Conservation (phyloP, 192 early-diverging fungal genomes). For the Chytriomyces sp. region DNA sequence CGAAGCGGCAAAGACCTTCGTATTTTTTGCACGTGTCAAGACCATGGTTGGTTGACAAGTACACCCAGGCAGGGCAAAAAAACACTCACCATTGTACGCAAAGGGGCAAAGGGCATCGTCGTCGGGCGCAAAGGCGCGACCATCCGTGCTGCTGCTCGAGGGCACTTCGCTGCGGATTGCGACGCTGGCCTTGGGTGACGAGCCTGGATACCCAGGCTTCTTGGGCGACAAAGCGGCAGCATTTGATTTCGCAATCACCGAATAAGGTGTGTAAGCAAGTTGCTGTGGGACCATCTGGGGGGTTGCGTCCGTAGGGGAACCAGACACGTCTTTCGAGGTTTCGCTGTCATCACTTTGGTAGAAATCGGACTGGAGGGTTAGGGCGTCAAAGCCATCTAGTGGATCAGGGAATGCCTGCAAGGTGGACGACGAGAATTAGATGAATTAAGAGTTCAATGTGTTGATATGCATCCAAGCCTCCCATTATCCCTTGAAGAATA, state of each 20-base stretch:
- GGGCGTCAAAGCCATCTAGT: too few relatives aligned
- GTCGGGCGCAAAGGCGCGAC: background rate
- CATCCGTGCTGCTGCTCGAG: background rate
- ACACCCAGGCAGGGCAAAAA: background rate
- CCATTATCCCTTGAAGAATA: too few relatives aligned
- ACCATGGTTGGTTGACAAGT: background rate
- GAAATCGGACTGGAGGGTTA: background rate
- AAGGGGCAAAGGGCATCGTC: slow-evolving; percentile 44
- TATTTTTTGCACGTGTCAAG: background rate
- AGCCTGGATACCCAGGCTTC: background rate
- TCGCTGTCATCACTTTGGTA: background rate
- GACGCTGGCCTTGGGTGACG: background rate
- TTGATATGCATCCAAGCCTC: too few relatives aligned
- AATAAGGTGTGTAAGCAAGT: slow-evolving; percentile 11
- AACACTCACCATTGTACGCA: slow-evolving; percentile 39
- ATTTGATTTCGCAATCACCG: slow-evolving; percentile 22
- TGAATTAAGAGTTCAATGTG: too few relatives aligned
- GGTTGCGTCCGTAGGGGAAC: background rate
- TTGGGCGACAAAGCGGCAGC: background rate
- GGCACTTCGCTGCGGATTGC: background rate
- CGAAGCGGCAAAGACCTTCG: slow-evolving; percentile 38
- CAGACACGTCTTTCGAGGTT: background rate
- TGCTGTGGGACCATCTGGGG: background rate
- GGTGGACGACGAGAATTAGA: too few relatives aligned
- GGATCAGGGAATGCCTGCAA: too few relatives aligned